Percentiles rank a stretch among this genome's conserved stretches.
These are phyloP conservation scores for Fraxinus cuspidata DNA, from an alignment of 257 asterid species.

Conservation along the genomic window DNA sequence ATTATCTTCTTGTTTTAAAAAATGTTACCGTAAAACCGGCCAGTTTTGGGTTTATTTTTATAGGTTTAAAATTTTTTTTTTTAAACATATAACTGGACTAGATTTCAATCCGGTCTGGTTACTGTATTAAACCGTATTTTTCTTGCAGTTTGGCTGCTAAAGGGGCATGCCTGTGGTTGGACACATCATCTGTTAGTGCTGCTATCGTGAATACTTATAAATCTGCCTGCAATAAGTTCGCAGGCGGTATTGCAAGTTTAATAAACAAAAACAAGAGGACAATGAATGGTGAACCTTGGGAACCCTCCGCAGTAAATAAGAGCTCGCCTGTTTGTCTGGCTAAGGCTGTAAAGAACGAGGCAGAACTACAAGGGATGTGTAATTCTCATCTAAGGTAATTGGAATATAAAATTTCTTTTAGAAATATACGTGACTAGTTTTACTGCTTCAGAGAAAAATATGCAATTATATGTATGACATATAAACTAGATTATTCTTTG, in stretches of 20 bases:
- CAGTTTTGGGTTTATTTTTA: neutral
- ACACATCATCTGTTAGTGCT: conserved; percentile 79
- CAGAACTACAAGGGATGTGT: conserved; percentile 92
- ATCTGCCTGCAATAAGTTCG: conserved; percentile 61
- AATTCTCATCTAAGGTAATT: conserved; percentile 82
- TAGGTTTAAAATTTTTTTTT: neutral
- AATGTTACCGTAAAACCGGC: neutral
- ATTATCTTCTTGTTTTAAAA: too few species aligned
- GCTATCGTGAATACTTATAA: conserved; percentile 72
- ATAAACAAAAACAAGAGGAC: conserved; percentile 28
- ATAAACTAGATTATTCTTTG: neutral
- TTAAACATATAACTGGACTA: neutral
- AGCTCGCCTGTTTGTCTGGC: conserved; percentile 83
- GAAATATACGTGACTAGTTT: neutral
- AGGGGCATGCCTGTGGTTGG: conserved; percentile 85
- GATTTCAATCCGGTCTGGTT: conserved; percentile 6
- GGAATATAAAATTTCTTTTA: conserved; percentile 2
- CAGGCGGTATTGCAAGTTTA: conserved; percentile 30
- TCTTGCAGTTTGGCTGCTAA: conserved; percentile 77
- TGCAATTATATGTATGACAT: neutral
- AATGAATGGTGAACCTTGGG: conserved; percentile 34
- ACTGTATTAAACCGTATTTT: conserved; percentile 19
- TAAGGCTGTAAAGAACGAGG: conserved; percentile 93
- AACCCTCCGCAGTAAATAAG: conserved; percentile 53
- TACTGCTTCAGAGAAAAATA: conserved; percentile 9